phyloP scores from a whole-genome alignment of 306 rosid species.

The Trifolium fragiferum region DNA sequence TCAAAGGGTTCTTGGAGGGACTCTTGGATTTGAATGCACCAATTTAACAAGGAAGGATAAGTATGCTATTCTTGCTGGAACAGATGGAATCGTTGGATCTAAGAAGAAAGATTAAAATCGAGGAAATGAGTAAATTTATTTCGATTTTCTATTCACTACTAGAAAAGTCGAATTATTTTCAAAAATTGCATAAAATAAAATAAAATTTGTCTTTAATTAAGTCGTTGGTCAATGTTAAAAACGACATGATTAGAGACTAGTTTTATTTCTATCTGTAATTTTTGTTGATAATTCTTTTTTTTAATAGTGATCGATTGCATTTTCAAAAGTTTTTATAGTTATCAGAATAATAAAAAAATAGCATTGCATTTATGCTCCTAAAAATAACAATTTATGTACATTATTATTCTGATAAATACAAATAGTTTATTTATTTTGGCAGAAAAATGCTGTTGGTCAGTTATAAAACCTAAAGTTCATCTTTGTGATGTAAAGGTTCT shows the following conservation, averaged over 20 bases:
- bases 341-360: slow-evolving; percentile 35
- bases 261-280: neutral
- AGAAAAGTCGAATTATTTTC: neutral
- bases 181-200: neutral
- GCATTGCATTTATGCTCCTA: slow-evolving; percentile 35
- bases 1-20: slow-evolving; percentile 80
- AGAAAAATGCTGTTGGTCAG: neutral
- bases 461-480: slow-evolving; percentile 9
- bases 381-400: slow-evolving; percentile 41
- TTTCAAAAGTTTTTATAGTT: slow-evolving; percentile 18
- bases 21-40: slow-evolving; percentile 91
- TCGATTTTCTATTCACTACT: neutral
- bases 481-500: neutral
- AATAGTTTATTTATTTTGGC: slow-evolving; percentile 30
- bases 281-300: neutral
- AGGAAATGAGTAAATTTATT: neutral
- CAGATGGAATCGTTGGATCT: slow-evolving; percentile 71
- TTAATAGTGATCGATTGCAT: neutral
- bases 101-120: slow-evolving; percentile 47
- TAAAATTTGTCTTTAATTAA: neutral
- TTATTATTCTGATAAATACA: slow-evolving; percentile 44
- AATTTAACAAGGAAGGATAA: slow-evolving; percentile 84
- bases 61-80: slow-evolving; percentile 75
- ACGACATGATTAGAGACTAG: neutral
- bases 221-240: neutral